Percentiles rank a stretch among this genome's conserved stretches.
Conservation (phyloP, 2,329 filamentous ascomycete genomes). For the Teratosphaeria gauchensis region DNA sequence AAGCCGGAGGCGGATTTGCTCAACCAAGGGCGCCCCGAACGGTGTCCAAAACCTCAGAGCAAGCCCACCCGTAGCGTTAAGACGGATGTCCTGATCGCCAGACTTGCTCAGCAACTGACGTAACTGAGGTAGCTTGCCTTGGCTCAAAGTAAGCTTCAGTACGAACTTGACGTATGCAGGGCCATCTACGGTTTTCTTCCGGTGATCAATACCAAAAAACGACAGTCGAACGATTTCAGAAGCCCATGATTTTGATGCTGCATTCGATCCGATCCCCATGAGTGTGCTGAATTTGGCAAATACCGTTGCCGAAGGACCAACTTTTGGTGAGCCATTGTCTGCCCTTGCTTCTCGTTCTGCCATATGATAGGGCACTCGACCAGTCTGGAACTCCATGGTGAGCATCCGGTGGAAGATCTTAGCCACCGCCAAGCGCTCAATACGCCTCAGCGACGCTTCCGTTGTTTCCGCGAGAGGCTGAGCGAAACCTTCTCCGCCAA, state of each 20-base stretch:
- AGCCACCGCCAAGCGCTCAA: conserved; percentile 31
- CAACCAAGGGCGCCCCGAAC: conserved; percentile 51
- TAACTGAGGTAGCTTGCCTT: conserved; percentile 27
- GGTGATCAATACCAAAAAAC: conserved; percentile 11
- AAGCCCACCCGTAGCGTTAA: conserved; percentile 54
- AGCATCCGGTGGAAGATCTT: conserved; percentile 19
- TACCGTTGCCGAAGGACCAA: conserved; percentile 3
- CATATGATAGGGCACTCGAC: conserved; percentile 1
- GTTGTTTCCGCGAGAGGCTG: conserved; percentile 3
- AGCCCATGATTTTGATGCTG: conserved; percentile 14
- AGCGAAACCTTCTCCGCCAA: neutral
- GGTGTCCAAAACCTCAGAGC: conserved; percentile 49
- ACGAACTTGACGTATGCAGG: conserved; percentile 27
- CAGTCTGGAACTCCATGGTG: conserved; percentile 4
- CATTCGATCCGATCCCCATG: conserved; percentile 5
- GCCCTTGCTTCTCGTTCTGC: neutral
- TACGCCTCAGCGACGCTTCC: conserved; percentile 15
- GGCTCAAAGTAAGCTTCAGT: conserved; percentile 28
- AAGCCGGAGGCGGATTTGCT: conserved; percentile 50
- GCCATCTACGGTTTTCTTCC: neutral
- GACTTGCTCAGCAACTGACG: conserved; percentile 32
- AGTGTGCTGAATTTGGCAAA: conserved; percentile 13
- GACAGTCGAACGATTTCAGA: conserved; percentile 13
- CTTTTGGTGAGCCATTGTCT: neutral
- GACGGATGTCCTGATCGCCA: conserved; percentile 51